A percentile compares a stretch with the other conserved stretches of the same genome.
phyloP scores from a whole-genome alignment of 441 rosid genomes.

The Gossypium davidsonii region DNA sequence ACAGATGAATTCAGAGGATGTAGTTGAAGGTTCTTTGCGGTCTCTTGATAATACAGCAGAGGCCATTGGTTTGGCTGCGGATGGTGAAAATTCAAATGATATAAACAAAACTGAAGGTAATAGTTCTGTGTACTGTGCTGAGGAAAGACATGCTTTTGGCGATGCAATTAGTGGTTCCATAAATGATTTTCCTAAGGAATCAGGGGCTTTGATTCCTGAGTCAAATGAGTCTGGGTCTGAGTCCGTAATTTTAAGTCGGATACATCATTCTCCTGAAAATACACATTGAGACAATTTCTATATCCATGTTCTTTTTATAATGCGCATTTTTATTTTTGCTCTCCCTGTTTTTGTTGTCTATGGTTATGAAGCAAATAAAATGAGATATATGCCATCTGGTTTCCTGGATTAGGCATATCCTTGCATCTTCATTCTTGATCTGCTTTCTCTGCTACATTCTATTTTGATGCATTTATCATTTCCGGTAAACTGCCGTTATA shows the following conservation, averaged over 20 bases:
- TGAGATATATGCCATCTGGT: not conserved
- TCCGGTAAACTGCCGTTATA: no score
- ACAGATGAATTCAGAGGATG: slow-evolving; percentile 21
- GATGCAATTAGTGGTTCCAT: slow-evolving; percentile 35
- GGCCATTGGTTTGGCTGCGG: slow-evolving; percentile 17
- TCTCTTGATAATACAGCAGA: slow-evolving; percentile 16
- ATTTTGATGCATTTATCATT: no score
- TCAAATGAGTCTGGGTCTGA: slow-evolving; percentile 45
- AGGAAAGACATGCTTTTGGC: slow-evolving; percentile 27
- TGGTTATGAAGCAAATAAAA: not conserved
- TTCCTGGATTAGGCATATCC: not conserved
- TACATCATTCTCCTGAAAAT: slow-evolving; percentile 97
- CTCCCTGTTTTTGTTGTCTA: not conserved
- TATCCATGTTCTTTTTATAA: slow-evolving; percentile 23
- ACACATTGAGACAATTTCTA: slow-evolving; percentile 91
- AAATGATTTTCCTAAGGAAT: slow-evolving; percentile 38
- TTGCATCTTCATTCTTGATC: no score
- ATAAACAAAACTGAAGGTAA: slow-evolving; percentile 18
- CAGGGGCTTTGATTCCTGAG: slow-evolving; percentile 47
- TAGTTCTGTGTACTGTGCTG: slow-evolving; percentile 4
- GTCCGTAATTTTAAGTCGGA: slow-evolving; percentile 82
- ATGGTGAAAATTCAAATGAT: slow-evolving; percentile 21
- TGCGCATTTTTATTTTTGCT: slow-evolving; percentile 5
- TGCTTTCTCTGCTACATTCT: no score
- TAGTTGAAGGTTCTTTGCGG: slow-evolving; percentile 3